Percentiles rank a stretch among this genome's conserved stretches.
These are phyloP conservation scores for Colletotrichum lupini DNA, from an alignment of 2,329 filamentous ascomycete genomes.

Conservation along the genomic window DNA sequence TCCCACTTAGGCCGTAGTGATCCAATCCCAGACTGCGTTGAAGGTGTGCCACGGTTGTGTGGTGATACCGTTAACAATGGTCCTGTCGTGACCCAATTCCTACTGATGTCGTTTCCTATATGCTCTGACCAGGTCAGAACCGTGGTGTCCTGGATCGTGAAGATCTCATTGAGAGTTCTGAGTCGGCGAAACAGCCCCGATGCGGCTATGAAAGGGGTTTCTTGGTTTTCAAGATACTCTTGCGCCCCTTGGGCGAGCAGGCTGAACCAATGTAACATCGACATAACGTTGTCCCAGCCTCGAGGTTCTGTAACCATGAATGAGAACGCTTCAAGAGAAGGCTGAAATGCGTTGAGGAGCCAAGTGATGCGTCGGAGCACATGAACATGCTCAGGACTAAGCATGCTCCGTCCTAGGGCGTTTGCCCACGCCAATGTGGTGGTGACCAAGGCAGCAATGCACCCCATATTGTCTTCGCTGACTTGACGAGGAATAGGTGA, in stretches of 20 bases:
- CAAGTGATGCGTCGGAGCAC: constrained; percentile 37
- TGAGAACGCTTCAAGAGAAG: constrained; percentile 34
- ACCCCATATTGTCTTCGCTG: constrained; percentile 44
- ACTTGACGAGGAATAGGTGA: constrained; percentile 51
- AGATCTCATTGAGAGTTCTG: not conserved
- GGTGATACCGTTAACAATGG: constrained; percentile 51
- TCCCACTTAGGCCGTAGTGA: constrained; percentile 47
- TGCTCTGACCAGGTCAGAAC: constrained; percentile 53
- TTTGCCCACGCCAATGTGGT: constrained; percentile 40
- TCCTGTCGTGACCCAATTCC: constrained; percentile 54
- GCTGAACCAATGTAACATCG: constrained; percentile 2
- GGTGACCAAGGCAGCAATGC: constrained; percentile 39
- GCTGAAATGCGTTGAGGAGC: constrained; percentile 36
- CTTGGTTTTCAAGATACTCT: constrained; percentile 20
- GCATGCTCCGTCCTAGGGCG: constrained; percentile 8
- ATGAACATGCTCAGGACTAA: constrained; percentile 39
- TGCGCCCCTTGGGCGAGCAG: constrained; percentile 16
- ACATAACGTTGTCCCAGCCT: constrained; percentile 28
- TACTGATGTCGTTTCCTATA: constrained; percentile 56
- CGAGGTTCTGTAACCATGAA: not conserved
- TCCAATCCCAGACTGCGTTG: constrained; percentile 50
- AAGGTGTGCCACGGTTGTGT: constrained; percentile 45
- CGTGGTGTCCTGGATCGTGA: constrained; percentile 41
- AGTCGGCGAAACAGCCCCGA: constrained; percentile 39
- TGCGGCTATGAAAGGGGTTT: not conserved